A percentile compares a stretch with the other conserved stretches of the same genome.
Conservation (phyloP, 2,329 filamentous ascomycete species). For the Ilyonectria mors-panacis region DNA sequence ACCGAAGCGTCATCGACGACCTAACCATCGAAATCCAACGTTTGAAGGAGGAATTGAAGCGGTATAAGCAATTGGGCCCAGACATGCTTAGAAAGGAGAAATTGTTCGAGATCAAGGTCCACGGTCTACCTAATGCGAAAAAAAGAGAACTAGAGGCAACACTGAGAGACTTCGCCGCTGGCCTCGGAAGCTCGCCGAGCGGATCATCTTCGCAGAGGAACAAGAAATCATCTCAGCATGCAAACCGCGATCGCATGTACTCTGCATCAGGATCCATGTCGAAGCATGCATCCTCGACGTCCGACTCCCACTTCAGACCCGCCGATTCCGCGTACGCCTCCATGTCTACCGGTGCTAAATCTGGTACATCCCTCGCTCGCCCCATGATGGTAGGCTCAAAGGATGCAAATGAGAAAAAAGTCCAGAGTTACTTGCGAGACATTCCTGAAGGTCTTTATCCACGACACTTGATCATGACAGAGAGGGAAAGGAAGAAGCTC, state of each 20-base stretch:
- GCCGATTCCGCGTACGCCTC: constrained; percentile 79
- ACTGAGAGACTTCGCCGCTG: constrained; percentile 78
- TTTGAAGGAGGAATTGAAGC: constrained; percentile 79
- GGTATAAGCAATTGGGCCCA: constrained; percentile 77
- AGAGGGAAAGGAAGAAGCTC: constrained; percentile 82
- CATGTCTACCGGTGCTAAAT: constrained; percentile 69
- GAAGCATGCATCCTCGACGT: constrained; percentile 67
- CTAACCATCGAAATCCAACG: constrained; percentile 87
- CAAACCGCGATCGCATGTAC: constrained; percentile 56
- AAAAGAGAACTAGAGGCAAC: constrained; percentile 83
- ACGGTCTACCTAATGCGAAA: constrained; percentile 79
- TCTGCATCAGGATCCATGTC: constrained; percentile 61
- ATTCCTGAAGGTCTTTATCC: constrained; percentile 80
- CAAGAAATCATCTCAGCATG: constrained; percentile 58
- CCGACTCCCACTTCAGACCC: constrained; percentile 67
- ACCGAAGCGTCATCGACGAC: constrained; percentile 88
- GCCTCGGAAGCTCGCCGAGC: constrained; percentile 67
- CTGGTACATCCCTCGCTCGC: constrained; percentile 56
- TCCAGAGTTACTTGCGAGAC: constrained; percentile 79
- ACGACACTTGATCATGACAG: constrained; percentile 73
- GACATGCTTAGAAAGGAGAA: constrained; percentile 81
- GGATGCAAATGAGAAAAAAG: constrained; percentile 66
- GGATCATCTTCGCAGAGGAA: constrained; percentile 58
- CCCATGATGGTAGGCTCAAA: constrained; percentile 55
- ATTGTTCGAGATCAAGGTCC: constrained; percentile 86